Evolutionary conservation across 2,329 filamentous ascomycete species (phyloP), one percentile per base, ranked within the genome.

Genomic region (Daldinia sp.): DNA sequence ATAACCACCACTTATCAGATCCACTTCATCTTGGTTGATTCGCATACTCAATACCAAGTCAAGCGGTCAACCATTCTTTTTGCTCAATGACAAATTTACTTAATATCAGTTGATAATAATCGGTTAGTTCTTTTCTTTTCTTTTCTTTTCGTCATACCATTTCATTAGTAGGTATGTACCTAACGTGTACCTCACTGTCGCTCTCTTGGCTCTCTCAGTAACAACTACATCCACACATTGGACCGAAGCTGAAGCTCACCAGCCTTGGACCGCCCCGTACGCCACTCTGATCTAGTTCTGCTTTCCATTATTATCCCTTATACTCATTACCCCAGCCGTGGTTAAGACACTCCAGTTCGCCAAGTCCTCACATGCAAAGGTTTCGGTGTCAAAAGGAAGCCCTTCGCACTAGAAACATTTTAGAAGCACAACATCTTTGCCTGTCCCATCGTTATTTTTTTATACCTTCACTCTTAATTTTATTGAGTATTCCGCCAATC

Each of bases 261-360:
- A 70, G 50, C 65, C 66, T 72, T 73, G 56, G 57, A 55, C 65
- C 58, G 65, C 72, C 66, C 66, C 65, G 65, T 69, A 74, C 70
- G 69, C 72, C 73, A 74, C 68, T 44, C 15, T 46, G 54, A 57
- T 68, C 65, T 60, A 67, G 53, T 66, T 48, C 26, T 48, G 59
- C 54, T 66, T 59, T 63, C 63, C 57, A 59, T 57, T 33, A 39
- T 30, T 64, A 62, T 70, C 63, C 61, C 37, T 67, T 71, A 60
- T 65, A 50, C 51, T 55, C 59, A 62, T 65, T 62, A 66, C 69
- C 63, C 67, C 61, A 68, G 68, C 54, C 55, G 23, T 61, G 54
- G 59, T 68, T 69, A 59, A 75, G 72, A 75, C 74, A 74, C 59
- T 51, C 59, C 61, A 23, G 56, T 62, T 66, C 51, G 39, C 60